phyloP scores from a whole-genome alignment of 2,329 filamentous ascomycete species.

The Domatiomyces globalis region DNA sequence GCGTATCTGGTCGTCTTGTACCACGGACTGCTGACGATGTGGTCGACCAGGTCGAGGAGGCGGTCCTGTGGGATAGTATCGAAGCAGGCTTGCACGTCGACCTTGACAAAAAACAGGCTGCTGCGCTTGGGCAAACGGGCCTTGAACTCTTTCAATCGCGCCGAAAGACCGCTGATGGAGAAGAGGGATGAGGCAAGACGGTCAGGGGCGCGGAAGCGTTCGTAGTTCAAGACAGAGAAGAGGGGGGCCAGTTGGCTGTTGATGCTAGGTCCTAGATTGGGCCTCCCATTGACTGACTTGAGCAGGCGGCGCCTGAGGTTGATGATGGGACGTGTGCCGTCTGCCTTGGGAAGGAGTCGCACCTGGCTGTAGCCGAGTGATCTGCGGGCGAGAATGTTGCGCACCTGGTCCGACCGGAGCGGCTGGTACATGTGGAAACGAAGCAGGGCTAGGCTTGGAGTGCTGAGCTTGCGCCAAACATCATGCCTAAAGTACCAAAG shows the following conservation, averaged over 20 bases:
- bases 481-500: constrained; percentile 94
- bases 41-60: constrained; percentile 52
- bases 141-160: constrained; percentile 57
- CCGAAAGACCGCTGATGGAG: constrained; percentile 67
- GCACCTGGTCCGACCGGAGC: constrained; percentile 44
- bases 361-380: constrained; percentile 63
- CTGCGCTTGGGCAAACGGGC: constrained; percentile 28
- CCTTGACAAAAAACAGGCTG: constrained; percentile 70
- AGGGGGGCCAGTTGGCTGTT: constrained; percentile 59
- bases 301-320: constrained; percentile 59
- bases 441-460: constrained; percentile 54
- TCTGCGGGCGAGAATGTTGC: constrained; percentile 45
- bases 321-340: constrained; percentile 67
- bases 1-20: constrained; percentile 65
- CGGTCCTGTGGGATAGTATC: constrained; percentile 81
- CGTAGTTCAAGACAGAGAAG: constrained; percentile 62
- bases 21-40: constrained; percentile 40
- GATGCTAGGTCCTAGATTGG: constrained; percentile 48
- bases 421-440: constrained; percentile 68
- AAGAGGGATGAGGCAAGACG: constrained; percentile 67
- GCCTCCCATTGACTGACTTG: constrained; percentile 38
- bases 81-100: constrained; percentile 85
- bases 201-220: constrained; percentile 47
- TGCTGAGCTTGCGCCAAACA: constrained; percentile 63
- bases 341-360: constrained; percentile 66